These are phyloP conservation scores for Ceratopteris richardii DNA, from an alignment of 75 land plant species.

Conservation along the genomic window DNA sequence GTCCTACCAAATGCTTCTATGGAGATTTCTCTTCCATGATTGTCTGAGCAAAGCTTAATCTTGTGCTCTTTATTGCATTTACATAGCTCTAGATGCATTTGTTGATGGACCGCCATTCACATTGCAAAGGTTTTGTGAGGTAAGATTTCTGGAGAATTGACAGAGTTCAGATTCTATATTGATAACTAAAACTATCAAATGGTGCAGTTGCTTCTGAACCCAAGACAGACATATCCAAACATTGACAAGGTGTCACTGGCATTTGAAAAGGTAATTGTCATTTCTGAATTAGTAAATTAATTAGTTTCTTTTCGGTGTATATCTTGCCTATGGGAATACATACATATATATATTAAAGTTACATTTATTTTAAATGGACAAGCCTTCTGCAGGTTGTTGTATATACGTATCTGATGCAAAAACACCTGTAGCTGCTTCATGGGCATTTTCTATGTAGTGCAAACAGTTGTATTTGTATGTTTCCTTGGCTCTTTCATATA, in stretches of 20 bases:
- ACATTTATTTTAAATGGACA: too few relatives aligned
- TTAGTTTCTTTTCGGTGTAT: too few relatives aligned
- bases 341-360: too few relatives aligned
- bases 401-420: background rate
- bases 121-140: constrained; percentile 87
- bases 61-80: background rate
- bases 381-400: background rate
- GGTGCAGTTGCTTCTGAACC: constrained; percentile 52
- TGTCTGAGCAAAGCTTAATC: background rate
- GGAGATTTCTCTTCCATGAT: background rate
- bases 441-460: background rate
- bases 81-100: constrained; percentile 58
- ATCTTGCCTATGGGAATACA: too few relatives aligned
- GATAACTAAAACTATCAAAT: too few relatives aligned
- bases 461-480: too few relatives aligned
- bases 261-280: constrained; percentile 55
- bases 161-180: too few relatives aligned
- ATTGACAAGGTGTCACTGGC: constrained; percentile 79
- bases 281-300: too few relatives aligned
- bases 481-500: too few relatives aligned
- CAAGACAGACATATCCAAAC: constrained; percentile 40
- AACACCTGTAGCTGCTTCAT: too few relatives aligned
- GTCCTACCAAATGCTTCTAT: background rate
- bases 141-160: constrained; percentile 9
- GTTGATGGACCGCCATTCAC: constrained; percentile 88